Base-by-base conservation (phyloP, 2,329 filamentous ascomycete genomes). In the Trichocomaceae sp. region DNA sequence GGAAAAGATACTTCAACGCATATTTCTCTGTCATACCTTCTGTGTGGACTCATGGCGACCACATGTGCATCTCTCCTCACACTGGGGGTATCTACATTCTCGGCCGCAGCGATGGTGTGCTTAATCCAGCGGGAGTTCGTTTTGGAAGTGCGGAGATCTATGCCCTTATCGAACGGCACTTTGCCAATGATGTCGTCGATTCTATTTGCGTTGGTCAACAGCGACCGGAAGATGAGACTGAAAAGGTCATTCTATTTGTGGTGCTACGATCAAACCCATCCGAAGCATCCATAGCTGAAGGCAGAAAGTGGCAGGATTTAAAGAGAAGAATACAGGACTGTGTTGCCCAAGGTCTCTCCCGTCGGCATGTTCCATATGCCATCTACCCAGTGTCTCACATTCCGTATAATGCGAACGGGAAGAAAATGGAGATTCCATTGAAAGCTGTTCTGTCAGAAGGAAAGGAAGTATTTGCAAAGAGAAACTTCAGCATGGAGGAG, bases 121-220 rank as follows among this genome's bases (percentile, higher is more conserved):
- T 78, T 19, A 78, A 78, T 57, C 75, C 75, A 1, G 71, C 69
- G 12, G 75, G 76, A 6, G 73, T 78, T 54, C 71, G 75, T 23
- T 78, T 78, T 52, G 76, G 76, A 19, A 71, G 66, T 10, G 66
- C 68, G 1, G 75, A 78, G 60, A 75, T 78, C 51, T 78, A 79
- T 63, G 66, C 69, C n/a, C 71, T 79, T 46, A 70, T 73, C n/a
- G 75, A 77, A 58, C 67, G 67, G 2, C 65, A 71, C 1, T 61
- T 66, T 1, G 70, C 73, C 58, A 73, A 67, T 53, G 45, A 58
- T 9, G 31, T 57, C 9, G 35, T 13, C 5, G 52, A 54, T 26
- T 41, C 42, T 13, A 22, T 54, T 13, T 54, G 52, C 23, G 29
- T 48, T 17, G 47, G 52, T 7, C 46, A 54, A 19, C 35, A 26